These are phyloP conservation scores for Daedalea quercina DNA, from an alignment of 768 basidiomycete genomes.

Conservation along the genomic window DNA sequence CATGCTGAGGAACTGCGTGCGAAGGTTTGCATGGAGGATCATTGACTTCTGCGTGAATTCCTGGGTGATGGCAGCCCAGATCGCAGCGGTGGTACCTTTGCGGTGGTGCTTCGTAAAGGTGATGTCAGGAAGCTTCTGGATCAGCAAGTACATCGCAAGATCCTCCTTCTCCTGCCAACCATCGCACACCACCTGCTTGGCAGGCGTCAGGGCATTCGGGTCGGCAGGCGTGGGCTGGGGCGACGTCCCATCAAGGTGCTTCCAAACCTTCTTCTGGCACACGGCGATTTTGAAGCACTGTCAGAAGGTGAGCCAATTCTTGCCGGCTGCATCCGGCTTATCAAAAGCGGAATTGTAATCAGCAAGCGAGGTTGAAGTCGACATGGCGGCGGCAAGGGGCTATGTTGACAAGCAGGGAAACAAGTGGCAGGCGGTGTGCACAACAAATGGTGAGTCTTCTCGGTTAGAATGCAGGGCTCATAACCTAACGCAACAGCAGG, in stretches of 20 bases:
- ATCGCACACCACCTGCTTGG: neutral
- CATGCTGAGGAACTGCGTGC: constrained; percentile 19
- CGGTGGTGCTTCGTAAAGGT: constrained; percentile 21
- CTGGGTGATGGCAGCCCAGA: constrained; percentile 25
- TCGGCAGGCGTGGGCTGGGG: neutral
- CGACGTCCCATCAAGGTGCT: constrained; percentile 1
- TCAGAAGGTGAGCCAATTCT: constrained; percentile 1
- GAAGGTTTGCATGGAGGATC: constrained; percentile 8
- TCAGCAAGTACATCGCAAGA: constrained; percentile 1
- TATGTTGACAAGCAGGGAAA: too few species aligned
- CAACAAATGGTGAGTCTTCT: too few species aligned
- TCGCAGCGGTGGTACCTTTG: constrained; percentile 21
- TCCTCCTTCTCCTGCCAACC: constrained; percentile 5
- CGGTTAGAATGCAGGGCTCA: too few species aligned
- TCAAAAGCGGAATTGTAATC: too few species aligned
- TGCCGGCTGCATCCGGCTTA: neutral
- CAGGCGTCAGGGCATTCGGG: neutral
- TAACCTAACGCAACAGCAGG: too few species aligned
- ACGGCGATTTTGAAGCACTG: neutral
- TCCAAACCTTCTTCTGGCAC: neutral
- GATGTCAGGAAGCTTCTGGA: neutral
- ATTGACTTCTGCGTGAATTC: constrained; percentile 27
- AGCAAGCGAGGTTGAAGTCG: too few species aligned
- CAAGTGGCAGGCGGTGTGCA: too few species aligned
- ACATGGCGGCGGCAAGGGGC: too few species aligned